A percentile compares a stretch with the other conserved stretches of the same genome.
phyloP scores from a whole-genome alignment of 148 eudicot genomes.

The Amaranthus cruentus region DNA sequence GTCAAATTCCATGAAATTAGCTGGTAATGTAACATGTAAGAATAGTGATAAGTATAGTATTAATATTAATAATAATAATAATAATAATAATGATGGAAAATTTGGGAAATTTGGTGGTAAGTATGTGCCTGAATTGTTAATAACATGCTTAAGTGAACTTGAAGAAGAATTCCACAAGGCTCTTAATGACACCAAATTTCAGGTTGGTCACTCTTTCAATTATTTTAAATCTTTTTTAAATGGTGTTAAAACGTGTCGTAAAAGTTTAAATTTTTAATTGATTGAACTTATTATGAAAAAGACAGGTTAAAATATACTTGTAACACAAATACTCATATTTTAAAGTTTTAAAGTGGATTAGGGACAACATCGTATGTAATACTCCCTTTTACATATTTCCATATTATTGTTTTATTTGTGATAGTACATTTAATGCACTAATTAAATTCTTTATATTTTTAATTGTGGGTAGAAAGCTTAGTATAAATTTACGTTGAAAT shows the following conservation, averaged over 20 bases:
- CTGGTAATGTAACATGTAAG: background rate
- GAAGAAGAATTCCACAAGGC: conserved; percentile 46
- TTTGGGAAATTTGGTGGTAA: conserved; percentile 70
- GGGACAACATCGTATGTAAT: background rate
- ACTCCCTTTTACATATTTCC: background rate
- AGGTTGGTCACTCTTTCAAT: conserved; percentile 31
- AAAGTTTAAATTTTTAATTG: too few relatives aligned
- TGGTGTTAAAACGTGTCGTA: too few relatives aligned
- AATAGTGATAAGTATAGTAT: too few relatives aligned
- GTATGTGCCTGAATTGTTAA: conserved; percentile 62
- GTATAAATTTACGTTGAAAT: too few relatives aligned
- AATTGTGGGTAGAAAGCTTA: too few relatives aligned
- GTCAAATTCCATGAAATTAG: background rate
- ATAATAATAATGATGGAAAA: conserved; percentile 46
- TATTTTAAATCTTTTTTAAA: too few relatives aligned
- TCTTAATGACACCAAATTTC: conserved; percentile 45
- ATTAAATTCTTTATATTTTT: background rate
- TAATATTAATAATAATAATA: background rate
- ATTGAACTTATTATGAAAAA: too few relatives aligned
- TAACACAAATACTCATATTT: too few relatives aligned
- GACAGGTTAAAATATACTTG: too few relatives aligned
- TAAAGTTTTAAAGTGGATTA: too few relatives aligned
- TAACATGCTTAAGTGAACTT: conserved; percentile 40
- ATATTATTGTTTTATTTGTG: background rate
- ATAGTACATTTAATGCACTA: background rate